phyloP scores from a whole-genome alignment of 352 stramenopile species.

The Phytophthora sojae region DNA sequence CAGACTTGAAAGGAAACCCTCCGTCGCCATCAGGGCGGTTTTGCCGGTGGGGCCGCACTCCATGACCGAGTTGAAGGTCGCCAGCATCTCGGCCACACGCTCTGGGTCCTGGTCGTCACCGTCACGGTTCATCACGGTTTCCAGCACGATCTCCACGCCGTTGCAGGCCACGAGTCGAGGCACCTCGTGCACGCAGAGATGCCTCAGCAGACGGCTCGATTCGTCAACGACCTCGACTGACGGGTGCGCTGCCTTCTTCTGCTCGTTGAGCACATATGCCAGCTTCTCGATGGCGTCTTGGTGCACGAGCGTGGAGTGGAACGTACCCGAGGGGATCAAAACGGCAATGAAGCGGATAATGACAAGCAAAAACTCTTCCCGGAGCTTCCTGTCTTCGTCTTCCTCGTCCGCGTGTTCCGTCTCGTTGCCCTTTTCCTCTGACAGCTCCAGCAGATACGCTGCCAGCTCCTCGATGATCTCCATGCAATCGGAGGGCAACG shows the following conservation, averaged over 20 bases:
- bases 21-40: constrained; percentile 56
- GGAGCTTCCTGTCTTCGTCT: constrained; percentile 16
- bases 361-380: constrained; percentile 35
- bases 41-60: constrained; percentile 54
- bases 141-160: constrained; percentile 68
- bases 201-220: constrained; percentile 56
- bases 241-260: constrained; percentile 37
- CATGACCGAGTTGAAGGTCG: constrained; percentile 72
- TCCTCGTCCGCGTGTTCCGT: constrained; percentile 23
- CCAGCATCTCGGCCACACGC: constrained; percentile 54
- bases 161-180: constrained; percentile 68
- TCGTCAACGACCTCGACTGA: constrained; percentile 39
- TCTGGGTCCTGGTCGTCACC: constrained; percentile 22
- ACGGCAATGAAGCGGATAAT: constrained; percentile 59
- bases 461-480: constrained; percentile 72
- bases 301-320: constrained; percentile 61
- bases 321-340: constrained; percentile 32
- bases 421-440: constrained; percentile 34
- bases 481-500: constrained; percentile 58
- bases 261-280: constrained; percentile 57
- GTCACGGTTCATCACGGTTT: constrained; percentile 38
- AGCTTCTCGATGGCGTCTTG: constrained; percentile 67
- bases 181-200: constrained; percentile 72
- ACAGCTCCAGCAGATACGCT: constrained; percentile 53
- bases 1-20: constrained; percentile 55